Conservation (phyloP, 768 basidiomycete species). For the Suillus subalutaceus region DNA sequence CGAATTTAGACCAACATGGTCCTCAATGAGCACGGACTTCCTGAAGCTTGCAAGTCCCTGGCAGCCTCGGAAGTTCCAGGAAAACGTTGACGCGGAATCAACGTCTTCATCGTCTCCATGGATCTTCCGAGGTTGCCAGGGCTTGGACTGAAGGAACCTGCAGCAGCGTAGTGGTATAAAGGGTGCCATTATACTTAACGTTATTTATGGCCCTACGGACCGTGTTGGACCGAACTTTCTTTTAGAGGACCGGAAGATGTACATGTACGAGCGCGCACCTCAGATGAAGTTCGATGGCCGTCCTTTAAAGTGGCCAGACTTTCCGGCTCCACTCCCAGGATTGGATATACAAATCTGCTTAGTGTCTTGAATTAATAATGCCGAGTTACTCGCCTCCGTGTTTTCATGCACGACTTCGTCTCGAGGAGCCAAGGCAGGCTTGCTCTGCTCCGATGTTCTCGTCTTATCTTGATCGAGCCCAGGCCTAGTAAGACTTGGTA, state of each 20-base stretch:
- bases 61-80: conserved; percentile 13
- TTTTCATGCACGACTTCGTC: too few species aligned
- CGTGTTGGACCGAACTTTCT: background rate
- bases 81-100: conserved; percentile 19
- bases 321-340: too few species aligned
- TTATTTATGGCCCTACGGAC: background rate
- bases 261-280: conserved; percentile 4
- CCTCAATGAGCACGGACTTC: background rate
- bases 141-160: background rate
- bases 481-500: too few species aligned
- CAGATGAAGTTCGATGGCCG: too few species aligned
- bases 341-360: too few species aligned
- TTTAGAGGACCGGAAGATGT: conserved; percentile 8
- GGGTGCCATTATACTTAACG: conserved; percentile 22
- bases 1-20: background rate
- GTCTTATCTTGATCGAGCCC: too few species aligned
- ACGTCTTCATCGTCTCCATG: conserved; percentile 15
- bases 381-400: too few species aligned
- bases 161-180: conserved; percentile 19
- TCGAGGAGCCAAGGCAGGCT: too few species aligned
- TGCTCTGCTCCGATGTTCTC: too few species aligned
- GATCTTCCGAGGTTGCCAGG: conserved; percentile 6
- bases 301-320: too few species aligned
- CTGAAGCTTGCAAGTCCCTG: background rate
- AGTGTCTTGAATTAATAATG: too few species aligned